A percentile compares a stretch with the other conserved stretches of the same genome.
Evolutionary conservation across 2,329 filamentous ascomycete species (phyloP).

Genomic region (Apiospora rasikravindrae): DNA sequence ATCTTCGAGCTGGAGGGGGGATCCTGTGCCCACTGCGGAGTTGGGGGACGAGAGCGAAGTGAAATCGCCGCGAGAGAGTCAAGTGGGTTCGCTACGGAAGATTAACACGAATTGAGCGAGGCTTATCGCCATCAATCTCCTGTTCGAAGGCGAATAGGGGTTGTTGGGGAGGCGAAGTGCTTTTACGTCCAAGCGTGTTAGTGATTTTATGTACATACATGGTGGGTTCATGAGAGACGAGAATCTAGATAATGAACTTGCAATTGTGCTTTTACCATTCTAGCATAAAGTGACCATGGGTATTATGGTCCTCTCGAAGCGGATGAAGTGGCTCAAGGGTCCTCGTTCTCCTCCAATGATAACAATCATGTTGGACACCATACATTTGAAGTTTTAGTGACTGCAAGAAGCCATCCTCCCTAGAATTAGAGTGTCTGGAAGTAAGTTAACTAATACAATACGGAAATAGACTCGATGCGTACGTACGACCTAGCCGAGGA

Average conservation of each 20-base stretch:
- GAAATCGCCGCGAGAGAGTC: not conserved
- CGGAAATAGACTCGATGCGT: too few species aligned
- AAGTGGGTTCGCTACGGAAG: not conserved
- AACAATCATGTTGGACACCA: not conserved
- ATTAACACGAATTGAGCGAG: not conserved
- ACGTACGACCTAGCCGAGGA: too few species aligned
- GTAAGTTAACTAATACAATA: too few species aligned
- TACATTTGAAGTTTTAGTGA: not conserved
- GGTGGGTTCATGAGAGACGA: slow-evolving; percentile 8
- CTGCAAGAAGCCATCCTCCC: too few species aligned
- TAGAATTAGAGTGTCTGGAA: too few species aligned
- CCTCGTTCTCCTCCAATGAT: not conserved
- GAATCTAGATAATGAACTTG: not conserved
- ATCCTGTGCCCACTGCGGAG: not conserved
- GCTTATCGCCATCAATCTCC: not conserved
- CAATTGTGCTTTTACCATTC: not conserved
- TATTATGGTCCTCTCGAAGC: too few species aligned
- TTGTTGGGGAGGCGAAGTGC: not conserved
- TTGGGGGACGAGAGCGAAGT: not conserved
- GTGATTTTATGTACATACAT: not conserved
- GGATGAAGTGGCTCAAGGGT: not conserved
- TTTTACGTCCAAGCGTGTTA: not conserved
- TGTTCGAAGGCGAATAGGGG: not conserved
- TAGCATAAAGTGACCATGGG: not conserved
- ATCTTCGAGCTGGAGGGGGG: slow-evolving; percentile 20